Evolutionary conservation across 140 eudicot genomes (phyloP).

Genomic region (Ambrosia hybrid): DNA sequence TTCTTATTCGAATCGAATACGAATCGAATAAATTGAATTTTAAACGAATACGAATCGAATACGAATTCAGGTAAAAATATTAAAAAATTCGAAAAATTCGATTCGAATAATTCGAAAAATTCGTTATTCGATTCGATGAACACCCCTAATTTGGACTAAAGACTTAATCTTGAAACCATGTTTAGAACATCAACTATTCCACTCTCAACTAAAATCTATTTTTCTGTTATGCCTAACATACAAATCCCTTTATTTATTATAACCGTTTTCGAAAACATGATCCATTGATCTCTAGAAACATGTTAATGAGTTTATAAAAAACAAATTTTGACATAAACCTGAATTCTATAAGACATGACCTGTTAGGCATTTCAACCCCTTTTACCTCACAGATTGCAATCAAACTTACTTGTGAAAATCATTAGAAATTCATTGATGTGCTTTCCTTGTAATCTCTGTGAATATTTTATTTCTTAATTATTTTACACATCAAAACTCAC

Average conservation of each 20-base stretch:
- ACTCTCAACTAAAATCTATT: neutral
- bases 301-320: neutral
- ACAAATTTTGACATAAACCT: neutral
- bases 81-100: too few relatives aligned
- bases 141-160: neutral
- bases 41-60: too few relatives aligned
- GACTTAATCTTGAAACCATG: neutral
- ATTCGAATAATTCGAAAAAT: too few relatives aligned
- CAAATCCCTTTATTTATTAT: neutral
- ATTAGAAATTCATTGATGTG: neutral
- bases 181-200: neutral
- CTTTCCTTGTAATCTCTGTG: neutral
- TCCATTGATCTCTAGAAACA: conserved; percentile 7
- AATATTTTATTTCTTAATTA: neutral
- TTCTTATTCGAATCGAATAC: too few relatives aligned
- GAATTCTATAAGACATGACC: too few relatives aligned
- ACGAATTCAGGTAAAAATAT: too few relatives aligned
- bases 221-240: neutral
- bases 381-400: too few relatives aligned
- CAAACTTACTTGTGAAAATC: neutral
- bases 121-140: too few relatives aligned
- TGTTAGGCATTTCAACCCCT: too few relatives aligned
- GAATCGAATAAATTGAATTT: too few relatives aligned
- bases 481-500: neutral
- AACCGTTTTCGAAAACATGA: neutral